Evolutionary conservation across 1,284 basidiomycete species (phyloP), one percentile per base, ranked within the genome.

Genomic region (Cryptococcus amylolentus): DNA sequence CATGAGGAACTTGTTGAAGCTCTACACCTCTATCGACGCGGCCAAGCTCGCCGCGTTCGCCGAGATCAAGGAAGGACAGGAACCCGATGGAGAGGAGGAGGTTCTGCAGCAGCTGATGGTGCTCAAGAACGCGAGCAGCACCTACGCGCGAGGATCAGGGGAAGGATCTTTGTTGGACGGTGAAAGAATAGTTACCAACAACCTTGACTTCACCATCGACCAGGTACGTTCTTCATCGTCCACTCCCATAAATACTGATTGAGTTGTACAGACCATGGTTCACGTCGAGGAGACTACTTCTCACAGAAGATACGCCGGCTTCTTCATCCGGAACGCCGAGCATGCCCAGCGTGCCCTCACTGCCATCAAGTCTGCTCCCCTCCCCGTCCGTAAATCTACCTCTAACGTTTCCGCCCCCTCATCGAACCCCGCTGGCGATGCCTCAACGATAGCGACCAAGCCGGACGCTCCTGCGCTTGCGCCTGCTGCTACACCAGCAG

Each of bases 31-130:
- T 44, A 84, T 98, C 49, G 93, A 92, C 59, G 88, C 93, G 8
- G 84, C 84, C 71, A 98, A 97, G 79, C 84, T 98, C 37, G 88
- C 95, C 1, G 86, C 86, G 61, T 95, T 98, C 83, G 80, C 96
- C 28, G 77, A 54, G 5, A 54, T 57, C 5, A 57, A 42, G 18
- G 52, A 53, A 8, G 83, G 85, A 16, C 89, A 91, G 66, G 93
- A 98, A 78, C 94, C 97, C 73, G 83, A 85, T 14, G 89, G 91
- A 66, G 93, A 98, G 78, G 94, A 98, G 73, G 89, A 92, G 73
- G 87, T 97, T 66, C 83, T 98, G 54, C 89, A 95, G 79, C 90
- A 94, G 82, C 84, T 98, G 83, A 97, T 98, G 91, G 87, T 93
- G 47, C 85, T 96, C 80, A 98, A 98, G 81, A 87, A 88, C 63